Evolutionary conservation across 1,139 yeast species (phyloP).

Genomic region (Taphrina sp.): DNA sequence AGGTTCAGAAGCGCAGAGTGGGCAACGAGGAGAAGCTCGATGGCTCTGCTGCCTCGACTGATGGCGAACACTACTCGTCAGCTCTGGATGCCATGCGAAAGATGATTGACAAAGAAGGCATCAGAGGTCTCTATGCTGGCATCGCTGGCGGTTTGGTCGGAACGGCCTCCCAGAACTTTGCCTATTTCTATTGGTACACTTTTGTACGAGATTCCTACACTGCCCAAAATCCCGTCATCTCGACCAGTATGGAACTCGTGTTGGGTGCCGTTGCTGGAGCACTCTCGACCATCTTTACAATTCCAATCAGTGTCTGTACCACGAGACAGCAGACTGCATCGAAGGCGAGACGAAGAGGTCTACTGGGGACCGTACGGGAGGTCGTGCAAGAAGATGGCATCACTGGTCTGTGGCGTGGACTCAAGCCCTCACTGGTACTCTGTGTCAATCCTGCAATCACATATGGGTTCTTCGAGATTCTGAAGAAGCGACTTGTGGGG

Average conservation of each 20-base stretch:
- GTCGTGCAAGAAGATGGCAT: conserved; percentile 67
- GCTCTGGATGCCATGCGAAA: conserved; percentile 25
- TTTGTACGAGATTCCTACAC: conserved; percentile 54
- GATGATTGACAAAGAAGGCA: conserved; percentile 25
- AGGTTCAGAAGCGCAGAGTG: conserved; percentile 44
- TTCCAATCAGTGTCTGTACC: conserved; percentile 78
- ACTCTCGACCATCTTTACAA: conserved; percentile 75
- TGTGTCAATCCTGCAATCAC: conserved; percentile 86
- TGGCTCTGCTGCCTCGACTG: conserved; percentile 33
- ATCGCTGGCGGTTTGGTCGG: conserved; percentile 67
- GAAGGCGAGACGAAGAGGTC: conserved; percentile 14
- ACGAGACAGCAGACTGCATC: conserved; percentile 75
- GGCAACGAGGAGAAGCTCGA: conserved; percentile 36
- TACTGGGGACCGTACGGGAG: conserved; percentile 52
- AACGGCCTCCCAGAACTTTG: conserved; percentile 75
- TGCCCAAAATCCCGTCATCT: conserved; percentile 44
- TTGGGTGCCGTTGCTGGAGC: conserved; percentile 86
- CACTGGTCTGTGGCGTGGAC: conserved; percentile 78
- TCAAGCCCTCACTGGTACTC: conserved; percentile 74
- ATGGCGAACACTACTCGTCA: conserved; percentile 32
- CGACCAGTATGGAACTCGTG: conserved; percentile 65
- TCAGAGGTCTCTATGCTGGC: conserved; percentile 75
- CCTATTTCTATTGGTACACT: conserved; percentile 59
- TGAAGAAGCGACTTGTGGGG: conserved; percentile 57
- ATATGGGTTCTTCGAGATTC: conserved; percentile 75